These are phyloP conservation scores for Cornus florida DNA, from an alignment of 148 eudicot genomes.

Conservation along the genomic window DNA sequence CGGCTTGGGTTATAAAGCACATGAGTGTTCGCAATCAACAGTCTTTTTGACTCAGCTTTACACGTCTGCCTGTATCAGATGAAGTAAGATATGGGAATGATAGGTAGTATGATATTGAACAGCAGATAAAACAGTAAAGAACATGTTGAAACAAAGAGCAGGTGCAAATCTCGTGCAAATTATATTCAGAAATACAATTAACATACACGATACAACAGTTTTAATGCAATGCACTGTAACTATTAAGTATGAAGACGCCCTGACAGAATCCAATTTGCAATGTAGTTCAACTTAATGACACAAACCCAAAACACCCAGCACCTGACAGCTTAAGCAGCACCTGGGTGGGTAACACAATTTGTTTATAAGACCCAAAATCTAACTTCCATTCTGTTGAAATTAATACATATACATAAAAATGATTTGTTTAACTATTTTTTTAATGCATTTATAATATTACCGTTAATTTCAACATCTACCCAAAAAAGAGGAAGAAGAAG, in stretches of 20 bases:
- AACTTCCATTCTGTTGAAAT: too few relatives aligned
- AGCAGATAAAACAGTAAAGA: slow-evolving; percentile 3
- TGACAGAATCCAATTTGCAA: background rate
- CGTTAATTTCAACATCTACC: too few relatives aligned
- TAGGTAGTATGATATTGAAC: slow-evolving; percentile 11
- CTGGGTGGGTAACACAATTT: background rate
- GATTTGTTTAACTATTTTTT: too few relatives aligned
- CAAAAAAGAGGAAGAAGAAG: too few relatives aligned
- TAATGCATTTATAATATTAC: too few relatives aligned
- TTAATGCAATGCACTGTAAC: background rate
- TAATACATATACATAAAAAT: too few relatives aligned
- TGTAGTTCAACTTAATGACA: background rate
- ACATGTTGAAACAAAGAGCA: slow-evolving; percentile 2
- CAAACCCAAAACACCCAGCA: background rate
- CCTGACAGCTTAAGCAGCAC: background rate
- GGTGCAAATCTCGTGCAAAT: background rate
- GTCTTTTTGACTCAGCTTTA: slow-evolving; percentile 17
- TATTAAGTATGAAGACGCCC: background rate
- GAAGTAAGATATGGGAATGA: slow-evolving; percentile 18
- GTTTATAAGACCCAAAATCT: too few relatives aligned
- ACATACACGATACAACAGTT: background rate
- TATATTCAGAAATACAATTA: background rate
- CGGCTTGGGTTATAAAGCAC: slow-evolving; percentile 35
- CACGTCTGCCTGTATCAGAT: slow-evolving; percentile 32
- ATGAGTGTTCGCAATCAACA: slow-evolving; percentile 34